A percentile compares a stretch with the other conserved stretches of the same genome.
These are phyloP conservation scores for Backusella circina DNA, from an alignment of 192 early-diverging fungal genomes.

Conservation along the genomic window DNA sequence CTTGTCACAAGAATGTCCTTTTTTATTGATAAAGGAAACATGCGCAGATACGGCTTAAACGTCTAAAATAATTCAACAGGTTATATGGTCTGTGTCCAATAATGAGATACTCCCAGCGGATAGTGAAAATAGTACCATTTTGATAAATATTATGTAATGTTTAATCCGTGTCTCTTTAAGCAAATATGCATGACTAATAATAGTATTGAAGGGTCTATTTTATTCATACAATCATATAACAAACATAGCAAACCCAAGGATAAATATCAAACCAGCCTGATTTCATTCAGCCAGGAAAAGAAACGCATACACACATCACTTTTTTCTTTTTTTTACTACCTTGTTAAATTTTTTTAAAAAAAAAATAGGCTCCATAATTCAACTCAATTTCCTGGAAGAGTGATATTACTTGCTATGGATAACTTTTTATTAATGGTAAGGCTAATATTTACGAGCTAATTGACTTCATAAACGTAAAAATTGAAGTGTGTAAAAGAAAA, in stretches of 20 bases:
- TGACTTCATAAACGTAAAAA: background rate
- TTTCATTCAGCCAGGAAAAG: too few relatives aligned
- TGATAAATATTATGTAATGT: background rate
- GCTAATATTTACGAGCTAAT: background rate
- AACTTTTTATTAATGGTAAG: background rate
- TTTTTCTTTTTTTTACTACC: too few relatives aligned
- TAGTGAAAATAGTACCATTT: too few relatives aligned
- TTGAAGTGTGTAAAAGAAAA: background rate
- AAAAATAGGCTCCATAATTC: too few relatives aligned
- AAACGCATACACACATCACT: too few relatives aligned
- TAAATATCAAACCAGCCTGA: too few relatives aligned
- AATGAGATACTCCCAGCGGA: too few relatives aligned
- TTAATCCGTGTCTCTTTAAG: background rate
- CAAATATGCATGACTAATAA: background rate
- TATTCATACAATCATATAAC: too few relatives aligned
- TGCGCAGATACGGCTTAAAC: background rate
- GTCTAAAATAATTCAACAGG: background rate
- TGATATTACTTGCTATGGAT: background rate
- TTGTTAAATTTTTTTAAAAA: too few relatives aligned
- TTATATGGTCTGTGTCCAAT: background rate
- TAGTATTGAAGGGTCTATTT: background rate
- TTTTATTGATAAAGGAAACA: background rate
- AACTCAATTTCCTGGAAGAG: background rate
- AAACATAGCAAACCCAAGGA: too few relatives aligned
- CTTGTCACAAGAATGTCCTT: background rate